A percentile compares a stretch with the other conserved stretches of the same genome.
phyloP scores from a whole-genome alignment of 2,329 filamentous ascomycete genomes.

The Catunica adiposa region DNA sequence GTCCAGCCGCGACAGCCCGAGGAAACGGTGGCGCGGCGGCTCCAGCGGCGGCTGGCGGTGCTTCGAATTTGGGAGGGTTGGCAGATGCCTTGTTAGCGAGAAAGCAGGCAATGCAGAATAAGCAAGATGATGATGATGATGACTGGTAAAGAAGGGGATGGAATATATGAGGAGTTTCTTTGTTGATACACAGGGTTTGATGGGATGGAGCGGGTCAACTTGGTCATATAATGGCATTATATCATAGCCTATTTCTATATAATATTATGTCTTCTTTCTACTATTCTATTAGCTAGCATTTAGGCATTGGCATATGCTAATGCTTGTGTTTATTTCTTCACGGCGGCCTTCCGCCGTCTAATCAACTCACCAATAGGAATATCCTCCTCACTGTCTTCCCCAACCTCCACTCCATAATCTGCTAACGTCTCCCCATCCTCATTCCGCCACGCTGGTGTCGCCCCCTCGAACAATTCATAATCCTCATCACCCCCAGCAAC shows the following conservation, averaged over 20 bases:
- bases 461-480: constrained; percentile 16
- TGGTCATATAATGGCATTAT: not conserved
- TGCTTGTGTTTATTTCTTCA: not conserved
- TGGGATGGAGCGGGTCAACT: not conserved
- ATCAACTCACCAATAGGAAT: constrained; percentile 55
- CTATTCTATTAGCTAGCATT: not conserved
- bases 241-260: no score
- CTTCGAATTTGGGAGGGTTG: constrained; percentile 52
- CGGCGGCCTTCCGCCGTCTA: constrained; percentile 32
- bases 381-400: constrained; percentile 33
- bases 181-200: not conserved
- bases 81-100: constrained; percentile 64
- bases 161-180: no score
- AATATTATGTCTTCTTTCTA: not conserved
- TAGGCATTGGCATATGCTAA: no score
- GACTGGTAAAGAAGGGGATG: constrained; percentile 41
- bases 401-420: constrained; percentile 66
- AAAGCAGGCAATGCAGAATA: constrained; percentile 59
- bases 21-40: constrained; percentile 58
- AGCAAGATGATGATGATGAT: constrained; percentile 53
- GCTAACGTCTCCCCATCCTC: constrained; percentile 55
- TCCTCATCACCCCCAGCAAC: constrained; percentile 18
- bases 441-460: constrained; percentile 48
- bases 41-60: constrained; percentile 43
- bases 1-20: constrained; percentile 50